A percentile compares a stretch with the other conserved stretches of the same genome.
Evolutionary conservation across 192 early-diverging fungal species (phyloP).

Genomic region (Entophlyctis luteolus): DNA sequence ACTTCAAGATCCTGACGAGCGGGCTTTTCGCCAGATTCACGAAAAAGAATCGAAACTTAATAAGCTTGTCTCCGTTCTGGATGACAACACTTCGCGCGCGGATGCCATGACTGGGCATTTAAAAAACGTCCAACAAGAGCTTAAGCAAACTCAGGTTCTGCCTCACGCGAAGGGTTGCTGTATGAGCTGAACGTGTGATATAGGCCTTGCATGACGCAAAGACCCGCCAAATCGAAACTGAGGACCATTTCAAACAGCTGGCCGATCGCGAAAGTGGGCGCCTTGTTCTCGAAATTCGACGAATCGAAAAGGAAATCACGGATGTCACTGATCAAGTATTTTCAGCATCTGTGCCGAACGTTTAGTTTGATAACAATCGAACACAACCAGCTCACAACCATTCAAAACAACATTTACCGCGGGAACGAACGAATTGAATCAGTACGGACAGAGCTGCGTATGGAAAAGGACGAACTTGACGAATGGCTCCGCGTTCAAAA

Average conservation of each 20-base stretch:
- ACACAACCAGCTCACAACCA: conserved; percentile 36
- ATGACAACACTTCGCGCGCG: conserved; percentile 49
- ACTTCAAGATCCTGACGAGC: background rate
- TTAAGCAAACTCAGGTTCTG: conserved; percentile 49
- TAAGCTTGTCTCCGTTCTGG: conserved; percentile 36
- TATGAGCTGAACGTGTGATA: background rate
- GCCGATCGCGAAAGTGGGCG: conserved; percentile 54
- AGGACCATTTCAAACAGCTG: conserved; percentile 58
- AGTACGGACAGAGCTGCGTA: conserved; percentile 49
- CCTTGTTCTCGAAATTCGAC: conserved; percentile 44
- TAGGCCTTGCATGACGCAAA: conserved; percentile 53
- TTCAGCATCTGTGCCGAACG: background rate
- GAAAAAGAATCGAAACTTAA: conserved; percentile 36
- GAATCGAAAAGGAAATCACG: conserved; percentile 52
- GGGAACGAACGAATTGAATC: conserved; percentile 53
- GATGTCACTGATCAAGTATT: conserved; percentile 47
- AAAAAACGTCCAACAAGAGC: conserved; percentile 56
- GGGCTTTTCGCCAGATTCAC: conserved; percentile 35
- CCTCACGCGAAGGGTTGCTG: background rate
- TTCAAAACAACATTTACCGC: conserved; percentile 57
- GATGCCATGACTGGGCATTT: conserved; percentile 49
- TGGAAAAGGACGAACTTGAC: conserved; percentile 55
- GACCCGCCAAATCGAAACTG: conserved; percentile 54
- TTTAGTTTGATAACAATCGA: background rate
- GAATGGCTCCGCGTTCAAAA: conserved; percentile 58